A percentile compares a stretch with the other conserved stretches of the same genome.
Conservation (phyloP, 305 asterid species). For the Fraxinus xanthoxyloides region DNA sequence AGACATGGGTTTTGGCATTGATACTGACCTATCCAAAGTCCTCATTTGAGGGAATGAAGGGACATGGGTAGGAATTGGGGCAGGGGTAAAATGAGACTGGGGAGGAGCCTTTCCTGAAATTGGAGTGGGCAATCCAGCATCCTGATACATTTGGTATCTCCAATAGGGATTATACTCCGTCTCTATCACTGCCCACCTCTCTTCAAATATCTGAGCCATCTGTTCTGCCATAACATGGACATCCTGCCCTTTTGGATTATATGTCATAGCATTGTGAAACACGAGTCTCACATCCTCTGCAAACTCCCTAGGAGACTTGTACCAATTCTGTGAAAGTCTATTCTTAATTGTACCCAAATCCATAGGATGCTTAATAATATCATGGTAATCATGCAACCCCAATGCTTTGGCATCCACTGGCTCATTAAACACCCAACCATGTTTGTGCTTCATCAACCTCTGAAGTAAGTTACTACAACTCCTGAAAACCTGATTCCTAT, state of each 20-base stretch:
- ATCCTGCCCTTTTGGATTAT: constrained; percentile 53
- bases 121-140: constrained; percentile 38
- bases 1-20: constrained; percentile 20
- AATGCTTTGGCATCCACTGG: constrained; percentile 44
- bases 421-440: constrained; percentile 50
- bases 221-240: constrained; percentile 53
- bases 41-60: constrained; percentile 28
- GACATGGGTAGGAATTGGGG: constrained; percentile 17
- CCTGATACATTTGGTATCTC: constrained; percentile 40
- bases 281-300: constrained; percentile 57
- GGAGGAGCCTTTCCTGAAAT: constrained; percentile 31
- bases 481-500: constrained; percentile 32
- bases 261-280: constrained; percentile 49
- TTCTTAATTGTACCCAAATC: constrained; percentile 49
- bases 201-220: constrained; percentile 42
- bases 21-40: constrained; percentile 34
- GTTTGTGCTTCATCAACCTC: constrained; percentile 47
- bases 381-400: constrained; percentile 45
- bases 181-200: constrained; percentile 42
- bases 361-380: constrained; percentile 48
- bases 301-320: constrained; percentile 44
- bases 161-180: constrained; percentile 37
- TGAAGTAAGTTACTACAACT: constrained; percentile 44
- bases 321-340: constrained; percentile 40
- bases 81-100: constrained; percentile 12